Base-by-base conservation (phyloP, 805 yeast species). In the Kodamaea jinghongensis region DNA sequence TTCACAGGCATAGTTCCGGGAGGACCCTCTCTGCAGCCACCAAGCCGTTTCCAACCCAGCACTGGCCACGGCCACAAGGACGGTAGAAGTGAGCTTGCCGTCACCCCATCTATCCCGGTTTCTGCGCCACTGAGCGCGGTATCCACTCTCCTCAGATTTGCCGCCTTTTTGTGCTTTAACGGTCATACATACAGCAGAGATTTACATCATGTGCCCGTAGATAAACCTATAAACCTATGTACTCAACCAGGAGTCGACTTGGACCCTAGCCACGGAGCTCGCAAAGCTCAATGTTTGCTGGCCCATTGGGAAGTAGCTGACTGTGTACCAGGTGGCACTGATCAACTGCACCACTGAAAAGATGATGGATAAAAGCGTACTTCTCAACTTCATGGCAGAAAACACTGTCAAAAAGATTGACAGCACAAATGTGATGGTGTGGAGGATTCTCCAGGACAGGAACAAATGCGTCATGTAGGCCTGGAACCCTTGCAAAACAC, bases 241-340 rank as follows among this genome's bases (percentile, higher is more conserved):
- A 35, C 55, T 66, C 29, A 70, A 61, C 75, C 75, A 70, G 23
- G 60, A 56, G 44, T 64, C 73, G 2, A 67, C 74, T 48, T 69
- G 74, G 26, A 67, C 56, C 38, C 72, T 51, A 11, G 75, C 75
- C 20, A 70, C 74, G 8, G 56, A 55, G 3, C 71, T 57, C 1
- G 75, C 75, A 38, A 70, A 49, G 36, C 60, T 65, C 36, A 70
- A 52, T 0, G 75, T 69, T 45, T 69, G 74, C 16, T 56, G 57
- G 6, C 75, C 75, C 67, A 69, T 52, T n/a, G 75, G 75, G 48
- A 70, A 70, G 51, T 70, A 70, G 44, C 73, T 68, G 16, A 70
- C 71, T 2, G 75, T 65, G 50, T 70, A 70, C 74, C 74, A 69
- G 4, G 67, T 38, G 3, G 69, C 73, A 48, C 67, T 58, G 14